These are phyloP conservation scores for Diplodia scrobiculata DNA, from an alignment of 2,329 filamentous ascomycete species.

Conservation along the genomic window DNA sequence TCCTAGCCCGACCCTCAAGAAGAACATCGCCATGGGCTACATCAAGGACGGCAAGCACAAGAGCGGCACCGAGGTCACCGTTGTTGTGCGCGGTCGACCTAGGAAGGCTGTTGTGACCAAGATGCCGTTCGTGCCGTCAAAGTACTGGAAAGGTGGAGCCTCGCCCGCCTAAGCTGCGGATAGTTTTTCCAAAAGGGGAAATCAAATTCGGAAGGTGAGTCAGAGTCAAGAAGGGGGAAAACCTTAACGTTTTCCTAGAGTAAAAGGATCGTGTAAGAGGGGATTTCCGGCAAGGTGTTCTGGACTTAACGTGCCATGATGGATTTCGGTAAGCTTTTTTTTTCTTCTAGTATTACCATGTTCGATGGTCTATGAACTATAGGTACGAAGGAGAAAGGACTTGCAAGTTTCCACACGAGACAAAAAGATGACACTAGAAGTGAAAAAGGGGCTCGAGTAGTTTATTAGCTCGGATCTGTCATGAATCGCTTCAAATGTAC, in stretches of 20 bases:
- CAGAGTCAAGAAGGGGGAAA: not conserved
- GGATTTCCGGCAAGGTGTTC: not conserved
- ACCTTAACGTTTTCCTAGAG: not conserved
- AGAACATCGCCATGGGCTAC: constrained; percentile 97
- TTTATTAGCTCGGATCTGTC: constrained; percentile 16
- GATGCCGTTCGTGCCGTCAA: constrained; percentile 84
- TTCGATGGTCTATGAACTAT: constrained; percentile 9
- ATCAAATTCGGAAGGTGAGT: not conserved
- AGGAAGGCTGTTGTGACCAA: constrained; percentile 75
- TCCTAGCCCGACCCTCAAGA: constrained; percentile 79
- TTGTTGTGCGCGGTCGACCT: constrained; percentile 74
- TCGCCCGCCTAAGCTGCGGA: constrained; percentile 13
- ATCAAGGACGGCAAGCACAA: constrained; percentile 80
- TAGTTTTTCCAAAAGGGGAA: constrained; percentile 6
- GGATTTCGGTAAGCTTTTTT: not conserved
- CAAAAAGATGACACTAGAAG: constrained; percentile 7
- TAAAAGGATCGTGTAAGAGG: not conserved
- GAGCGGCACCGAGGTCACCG: constrained; percentile 75
- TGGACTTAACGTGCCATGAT: constrained; percentile 12
- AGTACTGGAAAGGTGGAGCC: constrained; percentile 63
- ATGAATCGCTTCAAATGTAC: constrained; percentile 13
- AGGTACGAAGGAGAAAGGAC: constrained; percentile 3
- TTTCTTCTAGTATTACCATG: not conserved
- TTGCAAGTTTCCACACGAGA: not conserved
- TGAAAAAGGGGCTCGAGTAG: not conserved